A percentile compares a stretch with the other conserved stretches of the same genome.
Evolutionary conservation across 768 basidiomycete genomes (phyloP).

Genomic region (Russula foetens): DNA sequence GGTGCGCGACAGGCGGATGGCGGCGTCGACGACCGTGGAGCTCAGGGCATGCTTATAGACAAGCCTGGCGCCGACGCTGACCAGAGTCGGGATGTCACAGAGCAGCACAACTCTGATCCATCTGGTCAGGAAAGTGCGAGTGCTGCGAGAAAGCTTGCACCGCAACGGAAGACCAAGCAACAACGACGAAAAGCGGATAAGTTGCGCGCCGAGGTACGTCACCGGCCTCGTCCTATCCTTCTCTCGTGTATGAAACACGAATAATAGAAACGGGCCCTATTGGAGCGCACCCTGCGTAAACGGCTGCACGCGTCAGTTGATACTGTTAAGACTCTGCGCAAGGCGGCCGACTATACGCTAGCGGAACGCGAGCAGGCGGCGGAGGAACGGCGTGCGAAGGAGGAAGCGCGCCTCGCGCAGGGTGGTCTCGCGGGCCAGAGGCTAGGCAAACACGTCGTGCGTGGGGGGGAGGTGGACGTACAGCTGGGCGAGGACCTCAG

Average conservation of each 20-base stretch:
- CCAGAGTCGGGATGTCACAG: background rate
- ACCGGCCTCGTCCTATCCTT: background rate
- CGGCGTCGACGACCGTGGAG: conserved; percentile 29
- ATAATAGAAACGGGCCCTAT: conserved; percentile 57
- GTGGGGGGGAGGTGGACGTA: conserved; percentile 62
- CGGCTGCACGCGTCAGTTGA: conserved; percentile 52
- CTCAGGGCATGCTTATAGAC: conserved; percentile 62
- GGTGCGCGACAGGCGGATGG: conserved; percentile 32
- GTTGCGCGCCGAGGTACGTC: conserved; percentile 52
- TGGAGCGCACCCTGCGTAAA: conserved; percentile 51
- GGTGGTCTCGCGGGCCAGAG: conserved; percentile 64
- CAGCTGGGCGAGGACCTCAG: conserved; percentile 87
- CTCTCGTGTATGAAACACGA: background rate
- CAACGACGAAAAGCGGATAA: conserved; percentile 64
- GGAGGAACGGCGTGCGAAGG: conserved; percentile 34
- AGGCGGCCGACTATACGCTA: conserved; percentile 30
- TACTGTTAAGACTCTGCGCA: conserved; percentile 45
- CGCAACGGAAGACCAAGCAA: conserved; percentile 49
- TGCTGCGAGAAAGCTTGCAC: conserved; percentile 33
- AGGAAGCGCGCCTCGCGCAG: conserved; percentile 43
- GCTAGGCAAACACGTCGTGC: conserved; percentile 75
- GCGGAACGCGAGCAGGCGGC: conserved; percentile 33
- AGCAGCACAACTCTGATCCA: conserved; percentile 8
- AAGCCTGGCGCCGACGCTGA: conserved; percentile 29
- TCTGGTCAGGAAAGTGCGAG: conserved; percentile 22